Evolutionary conservation across 345 rosid species (phyloP), one percentile per base, ranked within the genome.

Genomic region (Punica granatum): DNA sequence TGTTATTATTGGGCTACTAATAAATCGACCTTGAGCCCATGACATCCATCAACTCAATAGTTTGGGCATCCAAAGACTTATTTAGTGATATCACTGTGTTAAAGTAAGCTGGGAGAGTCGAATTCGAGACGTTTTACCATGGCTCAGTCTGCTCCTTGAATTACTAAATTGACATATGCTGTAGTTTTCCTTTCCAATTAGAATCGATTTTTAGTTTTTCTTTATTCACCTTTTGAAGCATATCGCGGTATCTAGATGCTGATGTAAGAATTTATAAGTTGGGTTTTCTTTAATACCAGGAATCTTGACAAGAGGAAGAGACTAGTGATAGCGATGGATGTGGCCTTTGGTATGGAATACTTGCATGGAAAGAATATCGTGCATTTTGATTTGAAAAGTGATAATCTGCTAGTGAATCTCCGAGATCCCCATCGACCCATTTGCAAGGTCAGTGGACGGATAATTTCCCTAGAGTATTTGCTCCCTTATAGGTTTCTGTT

Each of bases 341-440:
- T 84, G 32, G 92, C 92, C 67, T 86, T 86, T 33, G 92, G 92
- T 41, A 86, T 86, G 92, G 92, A 84, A 65, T 86, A 86, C 74
- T 75, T 86, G 78, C 92, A 86, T 73, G 87, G 83, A 62, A 86
- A 84, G 77, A 84, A 82, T 59, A 82, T 86, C 18, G 92, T 86
- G 68, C 92, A 86, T 68, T 86, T 86, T 63, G 92, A 86, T 72
- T 75, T 86, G 77, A 86, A 86, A 81, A 84, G 89, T 68, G 92
- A 86, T 81, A 86, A 86, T 79, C 73, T 86, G 72, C 85, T 86
- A 32, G 92, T 86, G 65, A 86, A 86, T 78, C 92, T 86, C 64
- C 83, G 89, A 53, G 92, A 86, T 78, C 78, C 85, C 71, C 89
- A 84, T 67, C 83, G 92, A 31, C 92, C 89, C 51, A 79, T 87